Base-by-base conservation (phyloP, 1,284 basidiomycete species). In the Hypsizygus ulmarius region DNA sequence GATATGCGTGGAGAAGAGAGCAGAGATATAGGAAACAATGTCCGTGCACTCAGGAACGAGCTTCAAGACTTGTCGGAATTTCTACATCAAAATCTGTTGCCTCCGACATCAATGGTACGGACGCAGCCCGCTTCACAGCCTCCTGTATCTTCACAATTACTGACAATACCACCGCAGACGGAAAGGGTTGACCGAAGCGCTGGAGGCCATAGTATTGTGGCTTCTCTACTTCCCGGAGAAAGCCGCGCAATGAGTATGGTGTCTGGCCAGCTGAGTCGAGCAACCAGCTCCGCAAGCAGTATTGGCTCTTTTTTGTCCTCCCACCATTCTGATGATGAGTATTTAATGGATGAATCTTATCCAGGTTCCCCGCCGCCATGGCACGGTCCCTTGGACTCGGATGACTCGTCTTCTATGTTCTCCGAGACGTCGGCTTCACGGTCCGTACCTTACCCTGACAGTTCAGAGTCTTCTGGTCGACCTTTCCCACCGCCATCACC, bases 301-400 rank as follows among this genome's bases (percentile, higher is more conserved):
- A 62, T 74, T 29, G 52, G 53, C 27, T 87, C 84, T 0, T 89
- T 79, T 61, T 57, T 89, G 45, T 85, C 84, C 1, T 89, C 87
- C 8, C 82, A 85, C 54, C 82, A 89, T 55, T 89, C 87, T 0
- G 87, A 90, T 49, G 86, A 87, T 55, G 64, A 66, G 21, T 60
- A 72, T 35, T 49, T 71, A 28, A 44, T 29, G 15, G 43, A 39
- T 28, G 51, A 47, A 18, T 45, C 48, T n/a, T 59, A 56, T 19
- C 55, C 48, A 9, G 40, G 40, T 15, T 61, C 62, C 11, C 56
- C 59, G 21, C 50, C 43, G 3, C 53, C 51, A 6, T 60, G 54
- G 55, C 39, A 36, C 9, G 36, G 28, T 5, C 37, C 52, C 14
- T 41, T 52, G 5, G 55, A 61, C 1, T 56, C 56, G 3, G 42